Evolutionary conservation across 2,329 filamentous ascomycete species (phyloP).

Genomic region (Didymosphaeria variabile): DNA sequence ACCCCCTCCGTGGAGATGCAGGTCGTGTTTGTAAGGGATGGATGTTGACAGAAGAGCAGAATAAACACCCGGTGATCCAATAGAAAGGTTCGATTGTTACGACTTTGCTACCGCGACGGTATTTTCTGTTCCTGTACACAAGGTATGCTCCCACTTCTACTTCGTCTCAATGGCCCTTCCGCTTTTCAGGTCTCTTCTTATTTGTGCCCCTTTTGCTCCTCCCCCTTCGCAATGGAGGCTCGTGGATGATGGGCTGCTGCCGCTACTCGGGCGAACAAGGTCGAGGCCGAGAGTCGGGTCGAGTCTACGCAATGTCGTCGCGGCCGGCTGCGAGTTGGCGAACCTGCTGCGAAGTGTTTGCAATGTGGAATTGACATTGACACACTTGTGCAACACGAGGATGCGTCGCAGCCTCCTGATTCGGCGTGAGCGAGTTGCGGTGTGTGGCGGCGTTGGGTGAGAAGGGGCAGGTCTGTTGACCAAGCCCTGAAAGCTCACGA

Average conservation of each 20-base stretch:
- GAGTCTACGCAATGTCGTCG: not conserved
- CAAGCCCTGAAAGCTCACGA: slow-evolving; percentile 6
- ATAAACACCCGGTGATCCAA: slow-evolving; percentile 37
- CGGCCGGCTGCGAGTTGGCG: not conserved
- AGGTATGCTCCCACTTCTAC: slow-evolving; percentile 40
- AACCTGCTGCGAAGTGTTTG: slow-evolving; percentile 1
- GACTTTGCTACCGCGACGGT: slow-evolving; percentile 36
- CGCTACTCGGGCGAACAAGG: not conserved
- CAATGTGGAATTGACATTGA: not conserved
- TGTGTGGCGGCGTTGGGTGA: slow-evolving; percentile 1
- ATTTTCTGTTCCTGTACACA: slow-evolving; percentile 36
- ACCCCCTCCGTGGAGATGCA: not conserved
- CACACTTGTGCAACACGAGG: not conserved
- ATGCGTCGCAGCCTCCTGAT: not conserved
- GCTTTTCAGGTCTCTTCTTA: slow-evolving; percentile 8
- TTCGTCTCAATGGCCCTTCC: slow-evolving; percentile 1
- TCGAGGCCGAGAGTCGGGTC: slow-evolving; percentile 1
- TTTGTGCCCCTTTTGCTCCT: not conserved
- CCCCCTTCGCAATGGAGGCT: not conserved
- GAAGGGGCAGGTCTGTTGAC: slow-evolving; percentile 3
- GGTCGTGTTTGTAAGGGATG: not conserved
- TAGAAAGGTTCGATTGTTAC: slow-evolving; percentile 44
- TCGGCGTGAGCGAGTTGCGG: slow-evolving; percentile 2
- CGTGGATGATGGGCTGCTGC: not conserved
- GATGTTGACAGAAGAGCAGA: slow-evolving; percentile 28